Base-by-base conservation (phyloP, 352 stramenopile genomes). In the Blastocystis sp. region DNA sequence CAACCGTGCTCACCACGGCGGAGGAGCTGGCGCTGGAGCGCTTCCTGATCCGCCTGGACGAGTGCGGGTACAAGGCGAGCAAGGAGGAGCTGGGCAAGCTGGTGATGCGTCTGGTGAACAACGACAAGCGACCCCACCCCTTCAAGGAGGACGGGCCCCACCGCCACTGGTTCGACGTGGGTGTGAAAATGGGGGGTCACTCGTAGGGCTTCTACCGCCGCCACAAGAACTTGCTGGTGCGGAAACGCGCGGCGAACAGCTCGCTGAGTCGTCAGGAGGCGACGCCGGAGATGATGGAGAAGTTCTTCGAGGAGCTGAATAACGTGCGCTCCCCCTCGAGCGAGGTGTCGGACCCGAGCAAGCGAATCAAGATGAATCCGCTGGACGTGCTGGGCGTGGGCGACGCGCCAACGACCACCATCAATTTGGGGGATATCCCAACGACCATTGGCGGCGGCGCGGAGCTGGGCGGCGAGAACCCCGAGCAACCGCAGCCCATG, bases 141-240 rank as follows among this genome's bases (percentile, higher is more conserved):
- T 89, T 89, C 37, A 89, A 89, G 51, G 67, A 89, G 1, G 79
- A 89, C 41, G 79, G 79, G 19, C 79, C 79, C 21, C 79, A 89
- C 66, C 63, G 79, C 50, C 79, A 89, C 55, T 89, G 79, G 79
- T 89, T 89, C 41, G 35, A 89, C 13, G 79, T 89, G 21, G 41
- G 33, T 21, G 2, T 55, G n/a, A 24, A 12, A n/a, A 9, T 24
- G 1, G 31, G 9, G 21, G n/a, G n/a, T 78, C 24, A 16, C 24
- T 33, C 35, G 13, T 79, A 89, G 79, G 79, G 79, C 1, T 89
- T 77, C 33, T 89, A 89, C 31, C 79, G 79, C 3, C 79, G 79
- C 41, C 79, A 89, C 60, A 80, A 77, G 41, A 31, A 6, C 12
- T 51, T 89, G 10, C 37, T 21, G 3, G 79, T 62, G 12, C 24